Conservation (phyloP, 2,329 filamentous ascomycete genomes). For the Clonostachys rosea region DNA sequence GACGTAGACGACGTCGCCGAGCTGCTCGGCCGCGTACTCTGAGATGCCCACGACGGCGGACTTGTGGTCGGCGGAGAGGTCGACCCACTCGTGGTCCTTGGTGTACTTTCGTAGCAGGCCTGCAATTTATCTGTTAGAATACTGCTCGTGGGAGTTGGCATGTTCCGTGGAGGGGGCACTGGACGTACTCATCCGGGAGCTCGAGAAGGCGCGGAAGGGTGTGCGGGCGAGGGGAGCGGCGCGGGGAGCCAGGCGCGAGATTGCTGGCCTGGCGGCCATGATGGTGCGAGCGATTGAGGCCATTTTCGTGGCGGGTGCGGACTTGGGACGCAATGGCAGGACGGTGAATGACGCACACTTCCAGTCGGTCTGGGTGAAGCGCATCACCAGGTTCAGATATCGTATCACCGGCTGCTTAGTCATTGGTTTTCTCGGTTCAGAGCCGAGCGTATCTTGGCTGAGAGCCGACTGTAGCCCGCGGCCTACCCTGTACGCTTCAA, state of each 20-base stretch:
- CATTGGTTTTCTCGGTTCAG: too few relatives aligned
- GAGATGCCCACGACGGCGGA: constrained; percentile 82
- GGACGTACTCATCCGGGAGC: constrained; percentile 28
- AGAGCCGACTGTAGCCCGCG: too few relatives aligned
- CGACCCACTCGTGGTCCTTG: constrained; percentile 97
- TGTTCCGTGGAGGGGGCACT: too few relatives aligned
- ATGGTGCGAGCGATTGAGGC: constrained; percentile 57
- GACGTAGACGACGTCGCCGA: constrained; percentile 96
- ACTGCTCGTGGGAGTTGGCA: too few relatives aligned
- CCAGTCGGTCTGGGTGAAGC: too few relatives aligned
- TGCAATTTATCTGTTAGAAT: constrained; percentile 18
- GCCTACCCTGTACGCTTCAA: too few relatives aligned
- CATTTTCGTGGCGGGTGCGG: constrained; percentile 33
- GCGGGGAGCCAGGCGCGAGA: constrained; percentile 29
- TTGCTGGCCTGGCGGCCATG: constrained; percentile 41
- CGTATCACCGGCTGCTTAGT: too few relatives aligned
- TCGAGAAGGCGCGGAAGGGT: constrained; percentile 35
- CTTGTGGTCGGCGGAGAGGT: constrained; percentile 77
- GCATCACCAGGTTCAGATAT: too few relatives aligned
- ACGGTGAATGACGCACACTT: too few relatives aligned
- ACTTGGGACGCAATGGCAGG: too few relatives aligned
- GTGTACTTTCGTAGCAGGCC: constrained; percentile 80
- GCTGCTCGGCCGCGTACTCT: constrained; percentile 82
- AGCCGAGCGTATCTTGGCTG: too few relatives aligned
- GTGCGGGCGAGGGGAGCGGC: constrained; percentile 33